A percentile compares a stretch with the other conserved stretches of the same genome.
These are phyloP conservation scores for Pythium brassicae DNA, from an alignment of 352 stramenopile genomes.

Conservation along the genomic window DNA sequence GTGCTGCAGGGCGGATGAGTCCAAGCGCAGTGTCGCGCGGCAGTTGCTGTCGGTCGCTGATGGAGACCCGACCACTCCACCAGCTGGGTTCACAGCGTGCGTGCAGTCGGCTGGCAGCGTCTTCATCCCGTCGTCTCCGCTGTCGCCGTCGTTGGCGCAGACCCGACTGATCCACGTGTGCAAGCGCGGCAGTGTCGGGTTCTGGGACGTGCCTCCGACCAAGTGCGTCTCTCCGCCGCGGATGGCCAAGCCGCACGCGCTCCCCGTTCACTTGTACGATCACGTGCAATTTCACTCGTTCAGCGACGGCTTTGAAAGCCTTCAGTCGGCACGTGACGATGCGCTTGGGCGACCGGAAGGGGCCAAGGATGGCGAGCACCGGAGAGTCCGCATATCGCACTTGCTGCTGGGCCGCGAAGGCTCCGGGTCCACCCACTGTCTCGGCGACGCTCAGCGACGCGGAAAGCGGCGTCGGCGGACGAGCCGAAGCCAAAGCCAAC, in stretches of 20 bases:
- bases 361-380: background rate
- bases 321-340: background rate
- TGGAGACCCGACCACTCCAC: slow-evolving; percentile 2
- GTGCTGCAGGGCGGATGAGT: slow-evolving; percentile 23
- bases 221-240: slow-evolving; percentile 19
- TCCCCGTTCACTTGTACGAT: slow-evolving; percentile 18
- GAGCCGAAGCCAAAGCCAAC: slow-evolving; percentile 6
- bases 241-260: slow-evolving; percentile 11
- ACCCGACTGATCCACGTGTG: slow-evolving; percentile 53
- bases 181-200: slow-evolving; percentile 39
- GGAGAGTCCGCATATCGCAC: slow-evolving; percentile 28
- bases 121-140: slow-evolving; percentile 11
- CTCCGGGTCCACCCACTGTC: slow-evolving; percentile 25
- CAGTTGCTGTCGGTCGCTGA: background rate
- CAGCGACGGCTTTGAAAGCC: slow-evolving; percentile 19
- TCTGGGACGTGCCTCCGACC: slow-evolving; percentile 39
- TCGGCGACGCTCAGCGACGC: slow-evolving; percentile 22
- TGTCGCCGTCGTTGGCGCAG: slow-evolving; percentile 6
- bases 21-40: background rate
- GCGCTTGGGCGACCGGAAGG: background rate
- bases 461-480: slow-evolving; percentile 23
- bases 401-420: slow-evolving; percentile 41
- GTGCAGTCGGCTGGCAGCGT: slow-evolving; percentile 22
- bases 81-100: slow-evolving; percentile 45
- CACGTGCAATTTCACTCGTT: slow-evolving; percentile 25